Evolutionary conservation across 78 protist genomes (phyloP).

Genomic region (Isochrysis galbana): DNA sequence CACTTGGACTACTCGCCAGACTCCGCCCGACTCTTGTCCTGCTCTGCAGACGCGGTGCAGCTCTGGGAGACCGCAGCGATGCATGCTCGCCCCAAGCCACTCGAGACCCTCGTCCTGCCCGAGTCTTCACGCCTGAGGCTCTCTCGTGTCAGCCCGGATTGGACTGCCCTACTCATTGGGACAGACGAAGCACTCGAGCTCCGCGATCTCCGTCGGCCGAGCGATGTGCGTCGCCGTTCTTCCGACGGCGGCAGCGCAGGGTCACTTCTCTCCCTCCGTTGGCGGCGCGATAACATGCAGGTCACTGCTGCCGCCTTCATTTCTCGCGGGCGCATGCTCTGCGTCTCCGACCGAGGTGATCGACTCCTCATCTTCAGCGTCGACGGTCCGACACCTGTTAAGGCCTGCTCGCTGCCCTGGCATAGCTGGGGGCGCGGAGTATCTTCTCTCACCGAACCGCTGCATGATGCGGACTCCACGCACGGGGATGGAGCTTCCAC

Average conservation of each 20-base stretch:
- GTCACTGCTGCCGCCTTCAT: neutral
- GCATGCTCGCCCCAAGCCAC: neutral
- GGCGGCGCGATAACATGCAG: neutral
- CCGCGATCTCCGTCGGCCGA: neutral
- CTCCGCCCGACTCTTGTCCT: neutral
- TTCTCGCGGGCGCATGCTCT: neutral
- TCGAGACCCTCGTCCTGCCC: neutral
- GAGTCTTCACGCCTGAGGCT: neutral
- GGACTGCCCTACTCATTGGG: neutral
- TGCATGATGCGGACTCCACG: no score
- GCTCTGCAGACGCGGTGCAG: neutral
- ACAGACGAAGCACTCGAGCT: neutral
- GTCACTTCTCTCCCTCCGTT: neutral
- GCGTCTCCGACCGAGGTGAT: neutral
- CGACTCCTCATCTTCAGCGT: neutral
- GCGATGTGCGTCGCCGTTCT: neutral
- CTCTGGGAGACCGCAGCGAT: neutral
- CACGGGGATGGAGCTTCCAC: neutral
- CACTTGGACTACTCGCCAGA: neutral
- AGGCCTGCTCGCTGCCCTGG: neutral
- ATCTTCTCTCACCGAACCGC: neutral
- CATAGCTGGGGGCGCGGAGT: neutral
- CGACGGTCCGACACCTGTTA: neutral
- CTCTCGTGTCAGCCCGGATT: neutral
- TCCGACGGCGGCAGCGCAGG: neutral